These are phyloP conservation scores for Dendrobium catenatum DNA, from an alignment of 106 monocot genomes.

Conservation along the genomic window DNA sequence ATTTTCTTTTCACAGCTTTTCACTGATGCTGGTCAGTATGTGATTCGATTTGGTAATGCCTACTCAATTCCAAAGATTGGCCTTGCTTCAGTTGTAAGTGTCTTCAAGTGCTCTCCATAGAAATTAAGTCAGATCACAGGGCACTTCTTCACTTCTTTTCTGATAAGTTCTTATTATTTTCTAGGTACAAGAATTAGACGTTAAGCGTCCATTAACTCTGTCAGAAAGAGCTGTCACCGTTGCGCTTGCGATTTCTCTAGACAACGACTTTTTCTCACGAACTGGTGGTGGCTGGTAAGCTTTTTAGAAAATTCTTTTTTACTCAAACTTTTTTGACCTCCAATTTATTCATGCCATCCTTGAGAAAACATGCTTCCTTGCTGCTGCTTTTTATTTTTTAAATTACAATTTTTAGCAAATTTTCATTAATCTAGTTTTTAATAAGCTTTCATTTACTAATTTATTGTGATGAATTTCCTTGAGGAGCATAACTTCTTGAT, in stretches of 20 bases:
- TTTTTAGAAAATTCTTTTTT: neutral
- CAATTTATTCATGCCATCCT: neutral
- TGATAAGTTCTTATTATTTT: neutral
- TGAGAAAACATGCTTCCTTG: neutral
- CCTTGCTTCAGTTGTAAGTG: conserved; percentile 35
- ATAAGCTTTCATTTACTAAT: neutral
- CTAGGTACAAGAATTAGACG: conserved; percentile 46
- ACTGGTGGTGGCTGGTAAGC: conserved; percentile 55
- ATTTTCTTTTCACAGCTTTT: conserved; percentile 65
- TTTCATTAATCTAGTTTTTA: neutral
- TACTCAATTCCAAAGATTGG: conserved; percentile 16
- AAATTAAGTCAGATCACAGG: neutral
- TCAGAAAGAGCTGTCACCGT: conserved; percentile 62
- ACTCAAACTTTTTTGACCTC: neutral
- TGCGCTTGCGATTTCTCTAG: conserved; percentile 67
- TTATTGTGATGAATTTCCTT: neutral
- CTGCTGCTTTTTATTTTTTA: neutral
- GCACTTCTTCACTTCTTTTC: neutral
- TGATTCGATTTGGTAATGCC: conserved; percentile 73
- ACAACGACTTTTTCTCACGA: conserved; percentile 70
- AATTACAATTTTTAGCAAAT: neutral
- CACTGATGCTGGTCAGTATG: conserved; percentile 98
- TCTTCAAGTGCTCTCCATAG: neutral
- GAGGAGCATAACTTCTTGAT: neutral
- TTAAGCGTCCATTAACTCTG: conserved; percentile 46